Evolutionary conservation across 2,329 filamentous ascomycete genomes (phyloP), one percentile per base, ranked within the genome.

Genomic region (Fusarium praegraminearum): DNA sequence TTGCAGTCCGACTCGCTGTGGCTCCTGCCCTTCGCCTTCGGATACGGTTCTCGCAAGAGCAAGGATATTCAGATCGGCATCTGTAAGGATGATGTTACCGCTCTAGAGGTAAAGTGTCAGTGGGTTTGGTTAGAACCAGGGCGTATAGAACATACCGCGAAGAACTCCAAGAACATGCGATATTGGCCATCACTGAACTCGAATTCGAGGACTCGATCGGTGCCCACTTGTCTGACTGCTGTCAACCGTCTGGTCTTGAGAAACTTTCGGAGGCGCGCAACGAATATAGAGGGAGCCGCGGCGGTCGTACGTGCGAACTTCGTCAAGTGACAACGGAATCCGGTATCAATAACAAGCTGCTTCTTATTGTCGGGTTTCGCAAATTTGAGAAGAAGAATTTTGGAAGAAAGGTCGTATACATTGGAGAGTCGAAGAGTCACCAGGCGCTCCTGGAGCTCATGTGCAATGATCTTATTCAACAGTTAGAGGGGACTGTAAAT

Each of bases 301-400:
- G 94, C 93, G 2, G 95, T 95, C 1, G 94, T 91, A 70, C 96
- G 92, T 30, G 92, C 89, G 83, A 97, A 99, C 73, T 91, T 90
- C 33, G 96, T 98, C 62, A 98, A 85, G 78, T 99, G 96, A 80
- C 93, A 97, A 77, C 96, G 93, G 80, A 99, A 99, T 32, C 96
- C 96, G 2, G 93, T 96, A 79, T 99, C 96, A 74, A 99, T 89
- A 53, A 99, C 85, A 30, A 99, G 86, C 79, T 98, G 95, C 78
- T 96, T 91, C 80, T 94, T 94, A 72, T 91, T 87, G 76, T 95
- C 91, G 44, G 95, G 93, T 79, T 96, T 97, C 57, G 94, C 90
- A 77, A 99, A 96, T 78, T 98, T 98, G 80, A 99, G 87, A 28
- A 98, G 90, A 77, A 98, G 93, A 76, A 98, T 98, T 77, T 95